These are phyloP conservation scores for Pisolithus sp. DNA, from an alignment of 768 basidiomycete genomes.

Conservation along the genomic window DNA sequence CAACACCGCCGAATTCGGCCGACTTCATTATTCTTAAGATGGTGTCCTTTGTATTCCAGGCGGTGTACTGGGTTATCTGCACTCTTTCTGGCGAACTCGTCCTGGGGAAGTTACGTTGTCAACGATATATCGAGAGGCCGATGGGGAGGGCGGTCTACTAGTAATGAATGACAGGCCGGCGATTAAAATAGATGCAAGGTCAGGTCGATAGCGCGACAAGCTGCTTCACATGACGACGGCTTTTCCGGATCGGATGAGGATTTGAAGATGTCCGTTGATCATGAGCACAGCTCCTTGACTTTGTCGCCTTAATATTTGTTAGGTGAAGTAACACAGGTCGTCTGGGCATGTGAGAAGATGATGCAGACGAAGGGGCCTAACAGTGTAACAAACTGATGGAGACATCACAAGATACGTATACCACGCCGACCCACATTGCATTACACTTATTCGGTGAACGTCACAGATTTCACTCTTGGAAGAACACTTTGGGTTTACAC, in stretches of 20 bases:
- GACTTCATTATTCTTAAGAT: conserved; percentile 7
- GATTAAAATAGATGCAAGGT: background rate
- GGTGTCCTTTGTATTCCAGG: conserved; percentile 6
- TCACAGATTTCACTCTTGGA: no score
- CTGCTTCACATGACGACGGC: conserved; percentile 6
- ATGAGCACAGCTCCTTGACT: background rate
- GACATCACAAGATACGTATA: no score
- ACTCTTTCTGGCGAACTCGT: no score
- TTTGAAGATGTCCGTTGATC: background rate
- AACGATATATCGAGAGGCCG: conserved; percentile 6
- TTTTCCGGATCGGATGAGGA: conserved; percentile 1
- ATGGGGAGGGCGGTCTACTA: background rate
- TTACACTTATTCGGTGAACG: no score
- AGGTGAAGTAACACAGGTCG: no score
- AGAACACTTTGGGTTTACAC: no score
- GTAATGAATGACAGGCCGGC: conserved; percentile 2
- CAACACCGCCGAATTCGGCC: conserved; percentile 9
- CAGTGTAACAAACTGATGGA: no score
- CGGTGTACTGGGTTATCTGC: conserved; percentile 2
- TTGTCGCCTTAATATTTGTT: no score
- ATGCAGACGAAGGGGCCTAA: background rate
- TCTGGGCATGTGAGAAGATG: background rate
- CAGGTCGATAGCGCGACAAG: background rate
- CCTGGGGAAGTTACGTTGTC: conserved; percentile 6
- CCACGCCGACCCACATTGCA: no score